Conservation (phyloP, 2,329 filamentous ascomycete genomes). For the Ceratocystis ficicola region DNA sequence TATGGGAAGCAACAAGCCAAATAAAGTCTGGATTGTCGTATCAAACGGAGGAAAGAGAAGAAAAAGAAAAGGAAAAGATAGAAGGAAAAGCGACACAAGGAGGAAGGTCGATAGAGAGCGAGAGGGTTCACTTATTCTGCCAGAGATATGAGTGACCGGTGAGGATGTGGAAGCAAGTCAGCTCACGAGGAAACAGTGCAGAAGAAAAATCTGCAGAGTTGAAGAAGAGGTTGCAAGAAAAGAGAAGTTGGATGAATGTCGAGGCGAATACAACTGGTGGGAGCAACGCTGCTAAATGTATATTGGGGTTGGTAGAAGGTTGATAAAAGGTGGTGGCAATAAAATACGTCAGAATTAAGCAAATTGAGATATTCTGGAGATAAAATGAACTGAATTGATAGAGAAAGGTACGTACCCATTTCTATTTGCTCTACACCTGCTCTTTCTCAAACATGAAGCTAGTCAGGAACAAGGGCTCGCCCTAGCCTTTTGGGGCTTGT, state of each 20-base stretch:
- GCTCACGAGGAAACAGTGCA: not conserved
- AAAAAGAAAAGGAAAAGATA: not conserved
- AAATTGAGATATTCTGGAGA: not conserved
- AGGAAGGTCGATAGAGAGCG: not conserved
- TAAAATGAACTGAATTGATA: not conserved
- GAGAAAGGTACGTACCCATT: not conserved
- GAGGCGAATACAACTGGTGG: not conserved
- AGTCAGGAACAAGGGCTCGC: conserved; percentile 2
- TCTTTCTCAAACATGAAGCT: conserved; percentile 6
- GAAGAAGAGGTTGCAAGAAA: not conserved
- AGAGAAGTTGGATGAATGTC: not conserved
- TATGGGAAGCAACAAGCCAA: not conserved
- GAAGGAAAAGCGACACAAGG: not conserved
- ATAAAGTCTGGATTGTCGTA: not conserved
- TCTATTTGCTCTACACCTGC: not conserved
- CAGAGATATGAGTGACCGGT: conserved; percentile 19
- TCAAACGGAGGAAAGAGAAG: not conserved
- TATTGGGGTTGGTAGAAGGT: not conserved
- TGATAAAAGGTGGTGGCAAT: not conserved
- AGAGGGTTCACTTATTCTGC: conserved; percentile 15
- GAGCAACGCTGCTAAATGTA: not conserved
- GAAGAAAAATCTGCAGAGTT: not conserved
- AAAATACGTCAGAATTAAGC: not conserved
- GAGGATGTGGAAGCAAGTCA: not conserved
- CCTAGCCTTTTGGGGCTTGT: not conserved